phyloP scores from a whole-genome alignment of 2,329 filamentous ascomycete species.

The Ceratocystis lukuohia region DNA sequence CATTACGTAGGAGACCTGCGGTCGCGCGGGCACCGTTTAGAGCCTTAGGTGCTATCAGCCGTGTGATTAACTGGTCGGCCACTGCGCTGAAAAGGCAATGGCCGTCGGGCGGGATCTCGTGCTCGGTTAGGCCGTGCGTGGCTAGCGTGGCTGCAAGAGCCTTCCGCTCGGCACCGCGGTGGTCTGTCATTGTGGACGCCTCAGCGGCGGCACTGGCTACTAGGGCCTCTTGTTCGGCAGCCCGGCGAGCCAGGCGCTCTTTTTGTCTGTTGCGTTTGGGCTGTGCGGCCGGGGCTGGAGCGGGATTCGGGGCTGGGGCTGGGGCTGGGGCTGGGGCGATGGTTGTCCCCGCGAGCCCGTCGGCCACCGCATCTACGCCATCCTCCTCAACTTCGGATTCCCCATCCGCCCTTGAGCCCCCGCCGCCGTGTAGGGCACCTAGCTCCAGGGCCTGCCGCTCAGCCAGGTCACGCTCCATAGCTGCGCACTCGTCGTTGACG shows the following conservation, averaged over 20 bases:
- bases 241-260: constrained; percentile 75
- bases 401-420: neutral
- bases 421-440: constrained; percentile 26
- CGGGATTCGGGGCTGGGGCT: neutral
- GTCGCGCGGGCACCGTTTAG: constrained; percentile 21
- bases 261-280: constrained; percentile 82
- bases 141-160: constrained; percentile 57
- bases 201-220: constrained; percentile 48
- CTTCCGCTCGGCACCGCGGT: constrained; percentile 54
- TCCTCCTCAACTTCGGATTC: constrained; percentile 16
- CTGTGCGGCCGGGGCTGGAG: constrained; percentile 21
- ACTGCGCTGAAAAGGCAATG: constrained; percentile 91
- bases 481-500: constrained; percentile 62
- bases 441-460: constrained; percentile 54
- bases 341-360: constrained; percentile 19
- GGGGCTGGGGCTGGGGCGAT: neutral
- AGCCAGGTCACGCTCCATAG: constrained; percentile 51
- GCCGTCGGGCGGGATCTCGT: constrained; percentile 75
- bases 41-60: constrained; percentile 29
- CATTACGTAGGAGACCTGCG: constrained; percentile 43
- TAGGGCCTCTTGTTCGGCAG: constrained; percentile 62
- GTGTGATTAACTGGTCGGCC: constrained; percentile 56
- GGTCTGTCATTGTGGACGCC: constrained; percentile 59
- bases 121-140: constrained; percentile 52
- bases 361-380: constrained; percentile 13